Evolutionary conservation across 139 green algal species (phyloP).

Genomic region (Helicosporidium sp.): DNA sequence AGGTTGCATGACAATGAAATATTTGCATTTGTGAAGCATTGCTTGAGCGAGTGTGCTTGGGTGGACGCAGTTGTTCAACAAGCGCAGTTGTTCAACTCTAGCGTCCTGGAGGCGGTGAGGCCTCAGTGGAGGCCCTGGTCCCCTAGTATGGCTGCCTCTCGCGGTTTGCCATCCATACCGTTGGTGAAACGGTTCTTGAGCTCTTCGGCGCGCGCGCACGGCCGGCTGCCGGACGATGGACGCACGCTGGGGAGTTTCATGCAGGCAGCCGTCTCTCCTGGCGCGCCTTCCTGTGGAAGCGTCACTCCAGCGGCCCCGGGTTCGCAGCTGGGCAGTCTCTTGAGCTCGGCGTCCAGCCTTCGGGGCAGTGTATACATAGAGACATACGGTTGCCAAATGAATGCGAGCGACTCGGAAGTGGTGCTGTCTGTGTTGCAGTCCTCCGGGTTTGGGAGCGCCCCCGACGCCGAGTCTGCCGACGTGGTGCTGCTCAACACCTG

Average conservation of each 20-base stretch:
- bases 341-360: no score
- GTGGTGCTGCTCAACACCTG: slow-evolving; percentile 86
- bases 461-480: slow-evolving; percentile 17
- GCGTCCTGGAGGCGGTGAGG: no score
- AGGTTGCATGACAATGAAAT: no score
- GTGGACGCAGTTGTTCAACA: no score
- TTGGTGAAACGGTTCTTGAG: not conserved
- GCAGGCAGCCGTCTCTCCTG: no score
- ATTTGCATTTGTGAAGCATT: no score
- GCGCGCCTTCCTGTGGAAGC: not conserved
- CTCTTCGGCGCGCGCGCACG: not conserved
- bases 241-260: slow-evolving; percentile 4
- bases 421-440: slow-evolving; percentile 39
- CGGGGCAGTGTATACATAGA: slow-evolving; percentile 31
- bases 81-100: no score
- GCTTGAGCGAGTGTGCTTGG: no score
- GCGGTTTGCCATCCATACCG: no score
- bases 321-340: not conserved
- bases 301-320: not conserved
- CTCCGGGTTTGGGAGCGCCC: slow-evolving; percentile 24
- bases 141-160: no score
- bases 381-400: slow-evolving; percentile 75
- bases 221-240: slow-evolving; percentile 3
- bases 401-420: slow-evolving; percentile 55
- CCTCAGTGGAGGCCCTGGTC: no score